Base-by-base conservation (phyloP, 176 grass and related monocot genomes). In the Metroxylon sagu region DNA sequence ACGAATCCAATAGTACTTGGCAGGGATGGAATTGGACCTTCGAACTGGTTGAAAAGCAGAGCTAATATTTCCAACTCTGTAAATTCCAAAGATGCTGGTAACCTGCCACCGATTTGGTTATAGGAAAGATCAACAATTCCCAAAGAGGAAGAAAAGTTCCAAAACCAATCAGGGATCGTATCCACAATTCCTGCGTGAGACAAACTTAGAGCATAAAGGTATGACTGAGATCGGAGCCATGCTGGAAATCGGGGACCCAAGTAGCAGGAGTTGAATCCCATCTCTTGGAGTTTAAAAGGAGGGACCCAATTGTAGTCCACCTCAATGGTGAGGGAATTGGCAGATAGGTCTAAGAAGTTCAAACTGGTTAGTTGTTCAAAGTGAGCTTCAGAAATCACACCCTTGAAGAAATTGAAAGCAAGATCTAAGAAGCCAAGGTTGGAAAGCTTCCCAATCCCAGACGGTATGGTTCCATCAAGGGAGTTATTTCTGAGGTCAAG, bases 141-240 rank as follows among this genome's bases (percentile, higher is more conserved):
- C 4, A 64, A 43, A 0, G 76, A 51, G 18, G 48, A 14, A 3
- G 19, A 19, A 29, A 70, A 28, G 54, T 19, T 62, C 82, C 76
- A 76, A 6, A 85, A 79, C 76, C 71, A 85, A 26, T 71, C 52
- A 0, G 72, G 76, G 0, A 80, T 16, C 1, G 4, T 50, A 2
- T 61, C 66, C 1, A 67, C 19, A 28, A 85, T 79, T 71, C 52
- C 23, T n/a, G 72, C 50, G 16, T 80, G 59, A 14, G 71, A 68
- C 17, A 85, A 65, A 64, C 59, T 56, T 18, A 85, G 29, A 1
- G 0, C 0, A 0, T 0, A 0, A 16, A 85, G 57, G 16, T 60
- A 50, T 5, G 4, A 23, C 52, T 78, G 85, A 52, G 59, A 81
- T n/a, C 4, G 57, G 14, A 85, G 56, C 81, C 86, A 89, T n/a